Base-by-base conservation (phyloP, 345 rosid genomes). In the Eucalyptus grandis region DNA sequence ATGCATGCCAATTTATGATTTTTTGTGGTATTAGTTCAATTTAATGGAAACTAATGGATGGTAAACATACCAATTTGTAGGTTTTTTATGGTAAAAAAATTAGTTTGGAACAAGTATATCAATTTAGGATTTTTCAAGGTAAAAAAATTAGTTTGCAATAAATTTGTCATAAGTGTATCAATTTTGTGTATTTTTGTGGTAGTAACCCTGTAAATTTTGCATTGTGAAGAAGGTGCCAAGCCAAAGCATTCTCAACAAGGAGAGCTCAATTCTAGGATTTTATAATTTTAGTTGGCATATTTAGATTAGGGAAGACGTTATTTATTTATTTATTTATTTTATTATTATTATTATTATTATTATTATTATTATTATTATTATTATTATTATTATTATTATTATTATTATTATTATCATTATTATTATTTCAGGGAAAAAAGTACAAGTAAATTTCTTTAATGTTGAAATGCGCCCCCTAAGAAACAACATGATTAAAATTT, bases 1-100 rank as follows among this genome's bases (percentile, higher is more conserved):
- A 0, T 22, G 4, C 24, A 4, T 24, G 3, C 13, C 0, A 56
- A 56, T 24, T 56, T 56, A 56, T 9, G 30, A 56, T 24, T 56
- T 56, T 56, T 1, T 0, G 3, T 56, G 13, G 1, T 10, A 56
- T 56, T 9, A 56, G 11, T 26, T 2, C 11, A 19, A 53, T 21
- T 21, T 53, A 53, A 53, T 53, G 0, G 0, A 19, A 53, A 53
- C 2, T 53, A 53, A 19, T 2, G 2, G 0, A 53, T 53, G 11
- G 11, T 53, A 21, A 53, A 21, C 8, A 53, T 8, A 21, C 0
- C 0, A 53, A 0, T 21, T 8, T 53, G 0, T n/a, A 1, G 10
- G 9, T 19, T 53, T 53, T 53, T 53, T 0, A 53, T 53, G 5
- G 58, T 53, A 0, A 53, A 53, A 51, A 53, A 53, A 7, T 19